Base-by-base conservation (phyloP, 352 stramenopile genomes). In the Phytophthora melonis region DNA sequence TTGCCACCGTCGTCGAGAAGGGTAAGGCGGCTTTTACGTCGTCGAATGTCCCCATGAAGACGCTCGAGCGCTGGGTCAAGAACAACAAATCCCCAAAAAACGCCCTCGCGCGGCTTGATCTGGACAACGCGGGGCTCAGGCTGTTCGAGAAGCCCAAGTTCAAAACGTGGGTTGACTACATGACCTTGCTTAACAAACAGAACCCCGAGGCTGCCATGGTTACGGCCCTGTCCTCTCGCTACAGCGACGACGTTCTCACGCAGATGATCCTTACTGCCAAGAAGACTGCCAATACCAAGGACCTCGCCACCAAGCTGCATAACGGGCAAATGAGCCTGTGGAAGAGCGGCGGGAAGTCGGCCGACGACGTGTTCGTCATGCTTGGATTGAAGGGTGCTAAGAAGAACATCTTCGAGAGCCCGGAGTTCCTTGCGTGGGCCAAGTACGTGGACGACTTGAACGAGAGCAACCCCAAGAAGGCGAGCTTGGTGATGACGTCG, bases 381-480 rank as follows among this genome's bases (percentile, higher is more conserved):
- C 36, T 45, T 18, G 5, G n/a, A 9, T 32, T 59, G 6, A 60
- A 41, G 14, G 52, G 6, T 21, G 49, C 16, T 32, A 32, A 19
- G 3, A 11, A 34, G 11, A 11, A n/a, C 5, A 6, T 61, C 25
- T 30, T 61, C n/a, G 27, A 30, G 5, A 61, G 49, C 55, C 11
- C 32, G 11, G 27, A 61, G 23, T 60, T 60, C 34, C 18, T 34
- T 52, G 23, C 21, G n/a, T 67, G 61, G 49, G 30, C 8, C 36
- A 61, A 68, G 11, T 62, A 68, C 8, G 34, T 68, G 34, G 52
- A 68, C 45, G 62, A 55, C n/a, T 13, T 68, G 18, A 56, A 1
- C 43, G 18, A 10, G 21, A 62, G 60, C 3, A 16, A 62, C 7
- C 23, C 52, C 10, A 13, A 68, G 11, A 68, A 68, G 62, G 34